Conservation (phyloP, 2,329 filamentous ascomycete genomes). For the Grosmannia penicillata region DNA sequence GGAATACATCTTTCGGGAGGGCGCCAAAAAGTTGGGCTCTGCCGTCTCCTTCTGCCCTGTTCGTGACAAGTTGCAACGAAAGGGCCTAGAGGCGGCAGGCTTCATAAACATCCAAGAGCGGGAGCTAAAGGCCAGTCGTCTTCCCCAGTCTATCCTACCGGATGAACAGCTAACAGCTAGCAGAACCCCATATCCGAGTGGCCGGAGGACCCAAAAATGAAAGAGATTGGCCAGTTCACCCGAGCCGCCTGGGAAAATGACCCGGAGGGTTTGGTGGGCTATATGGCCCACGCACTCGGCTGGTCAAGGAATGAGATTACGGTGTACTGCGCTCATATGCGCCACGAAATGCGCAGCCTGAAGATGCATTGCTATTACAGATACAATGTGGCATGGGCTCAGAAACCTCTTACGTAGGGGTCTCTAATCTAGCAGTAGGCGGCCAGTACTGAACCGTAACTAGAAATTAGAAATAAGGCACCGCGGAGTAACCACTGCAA, state of each 20-base stretch:
- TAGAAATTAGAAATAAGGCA: no score
- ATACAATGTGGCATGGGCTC: no score
- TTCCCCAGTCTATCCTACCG: no score
- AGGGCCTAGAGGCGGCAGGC: neutral
- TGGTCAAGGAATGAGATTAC: constrained; percentile 8
- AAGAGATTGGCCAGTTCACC: constrained; percentile 2
- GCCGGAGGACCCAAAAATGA: constrained; percentile 17
- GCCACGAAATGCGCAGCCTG: constrained; percentile 5
- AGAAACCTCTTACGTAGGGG: no score
- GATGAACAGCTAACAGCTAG: no score
- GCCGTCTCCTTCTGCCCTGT: neutral
- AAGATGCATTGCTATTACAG: constrained; percentile 6
- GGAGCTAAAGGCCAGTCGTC: neutral
- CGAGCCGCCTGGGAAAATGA: constrained; percentile 1
- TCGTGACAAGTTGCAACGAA: neutral
- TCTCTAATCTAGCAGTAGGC: no score
- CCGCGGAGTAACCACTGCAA: no score
- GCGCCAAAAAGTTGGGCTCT: constrained; percentile 7
- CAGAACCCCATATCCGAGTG: constrained; percentile 16
- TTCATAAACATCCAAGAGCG: neutral
- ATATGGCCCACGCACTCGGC: constrained; percentile 6
- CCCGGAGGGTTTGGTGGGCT: constrained; percentile 8
- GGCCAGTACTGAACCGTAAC: no score
- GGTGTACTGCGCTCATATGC: constrained; percentile 7
- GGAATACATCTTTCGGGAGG: no score